These are phyloP conservation scores for Ceratopteris richardii DNA, from an alignment of 75 land plant genomes.

Conservation along the genomic window DNA sequence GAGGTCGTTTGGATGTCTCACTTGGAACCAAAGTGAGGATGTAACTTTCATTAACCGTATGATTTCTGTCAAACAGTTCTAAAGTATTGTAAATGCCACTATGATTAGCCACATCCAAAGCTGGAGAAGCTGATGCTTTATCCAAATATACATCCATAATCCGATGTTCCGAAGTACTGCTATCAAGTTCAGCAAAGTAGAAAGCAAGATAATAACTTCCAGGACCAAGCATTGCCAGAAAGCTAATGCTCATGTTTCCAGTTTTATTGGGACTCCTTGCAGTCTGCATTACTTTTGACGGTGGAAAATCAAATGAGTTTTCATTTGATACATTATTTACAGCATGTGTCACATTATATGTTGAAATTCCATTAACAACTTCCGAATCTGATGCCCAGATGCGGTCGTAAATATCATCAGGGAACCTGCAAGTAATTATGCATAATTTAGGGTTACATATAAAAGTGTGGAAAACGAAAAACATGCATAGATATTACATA, in stretches of 20 bases:
- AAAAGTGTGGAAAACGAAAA: too few species aligned
- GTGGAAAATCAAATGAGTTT: not conserved
- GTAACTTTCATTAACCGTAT: not conserved
- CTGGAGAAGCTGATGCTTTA: not conserved
- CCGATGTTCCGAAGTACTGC: not conserved
- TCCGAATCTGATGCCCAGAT: slow-evolving; percentile 5
- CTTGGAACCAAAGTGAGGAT: not conserved
- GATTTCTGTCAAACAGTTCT: not conserved
- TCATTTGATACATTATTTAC: not conserved
- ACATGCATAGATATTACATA: too few species aligned
- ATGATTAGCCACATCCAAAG: not conserved
- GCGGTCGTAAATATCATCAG: slow-evolving; percentile 2
- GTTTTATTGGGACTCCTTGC: slow-evolving; percentile 1
- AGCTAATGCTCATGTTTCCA: not conserved
- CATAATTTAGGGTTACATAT: not conserved
- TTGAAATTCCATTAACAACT: not conserved
- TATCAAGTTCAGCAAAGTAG: slow-evolving; percentile 2
- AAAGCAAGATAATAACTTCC: slow-evolving; percentile 1
- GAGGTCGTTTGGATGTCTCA: not conserved
- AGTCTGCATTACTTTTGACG: slow-evolving; percentile 3
- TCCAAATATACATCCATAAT: not conserved
- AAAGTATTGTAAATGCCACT: not conserved
- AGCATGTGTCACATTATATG: not conserved
- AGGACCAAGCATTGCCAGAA: not conserved
- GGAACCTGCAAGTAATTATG: not conserved